These are phyloP conservation scores for Pachysolen tannophilus DNA, from an alignment of 805 yeast species.

Conservation along the genomic window DNA sequence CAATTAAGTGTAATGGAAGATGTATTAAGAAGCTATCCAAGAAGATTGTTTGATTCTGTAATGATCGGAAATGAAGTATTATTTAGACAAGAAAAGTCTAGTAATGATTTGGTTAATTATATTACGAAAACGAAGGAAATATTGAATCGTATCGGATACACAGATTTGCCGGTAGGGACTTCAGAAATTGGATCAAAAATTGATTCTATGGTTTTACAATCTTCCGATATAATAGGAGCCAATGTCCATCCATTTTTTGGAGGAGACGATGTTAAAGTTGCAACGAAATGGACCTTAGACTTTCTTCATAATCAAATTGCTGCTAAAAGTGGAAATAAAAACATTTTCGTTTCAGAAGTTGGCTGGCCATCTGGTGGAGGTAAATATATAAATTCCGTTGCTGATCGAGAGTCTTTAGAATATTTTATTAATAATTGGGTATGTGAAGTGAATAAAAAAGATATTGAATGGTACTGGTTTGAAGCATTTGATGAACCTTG, in stretches of 20 bases:
- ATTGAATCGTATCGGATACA: slow-evolving; percentile 24
- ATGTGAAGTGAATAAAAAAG: slow-evolving; percentile 30
- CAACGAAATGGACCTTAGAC: slow-evolving; percentile 46
- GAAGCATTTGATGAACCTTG: slow-evolving; percentile 73
- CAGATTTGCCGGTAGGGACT: slow-evolving; percentile 49
- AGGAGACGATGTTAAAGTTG: slow-evolving; percentile 39
- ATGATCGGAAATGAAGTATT: slow-evolving; percentile 59
- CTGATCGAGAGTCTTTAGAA: slow-evolving; percentile 37
- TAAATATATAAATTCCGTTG: slow-evolving; percentile 31
- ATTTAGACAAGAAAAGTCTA: slow-evolving; percentile 40
- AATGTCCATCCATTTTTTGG: slow-evolving; percentile 65
- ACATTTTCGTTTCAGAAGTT: slow-evolving; percentile 46
- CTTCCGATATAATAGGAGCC: slow-evolving; percentile 52
- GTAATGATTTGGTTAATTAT: slow-evolving; percentile 28
- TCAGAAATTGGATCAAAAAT: slow-evolving; percentile 49
- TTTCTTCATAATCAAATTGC: slow-evolving; percentile 34
- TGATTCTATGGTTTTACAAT: slow-evolving; percentile 27
- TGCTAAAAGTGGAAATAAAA: slow-evolving; percentile 3
- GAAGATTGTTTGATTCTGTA: slow-evolving; percentile 38
- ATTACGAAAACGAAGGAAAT: slow-evolving; percentile 33
- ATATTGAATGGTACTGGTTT: slow-evolving; percentile 48
- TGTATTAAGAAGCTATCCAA: slow-evolving; percentile 35
- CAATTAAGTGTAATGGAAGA: slow-evolving; percentile 39
- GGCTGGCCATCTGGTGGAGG: slow-evolving; percentile 75
- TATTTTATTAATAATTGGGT: slow-evolving; percentile 43